phyloP scores from a whole-genome alignment of 441 rosid species.

The Pelargonium myrrhifolium region DNA sequence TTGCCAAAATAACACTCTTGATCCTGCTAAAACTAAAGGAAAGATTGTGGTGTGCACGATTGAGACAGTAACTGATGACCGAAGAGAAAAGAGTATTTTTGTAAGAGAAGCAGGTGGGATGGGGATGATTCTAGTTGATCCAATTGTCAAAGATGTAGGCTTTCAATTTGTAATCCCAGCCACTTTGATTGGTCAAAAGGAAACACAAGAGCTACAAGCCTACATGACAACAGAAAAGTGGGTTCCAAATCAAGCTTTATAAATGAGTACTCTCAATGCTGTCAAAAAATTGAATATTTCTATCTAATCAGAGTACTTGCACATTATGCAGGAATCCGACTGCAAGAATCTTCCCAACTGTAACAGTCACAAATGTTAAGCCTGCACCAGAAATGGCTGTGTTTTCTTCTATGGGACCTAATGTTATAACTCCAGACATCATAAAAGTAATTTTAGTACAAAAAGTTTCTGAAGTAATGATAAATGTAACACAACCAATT shows the following conservation, averaged over 20 bases:
- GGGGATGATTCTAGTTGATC: slow-evolving; percentile 40
- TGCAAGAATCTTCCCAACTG: slow-evolving; percentile 33
- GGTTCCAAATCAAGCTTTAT: slow-evolving; percentile 4
- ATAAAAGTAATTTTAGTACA: slow-evolving; percentile 28
- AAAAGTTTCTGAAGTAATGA: too few species aligned
- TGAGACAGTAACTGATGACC: slow-evolving; percentile 23
- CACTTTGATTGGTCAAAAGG: slow-evolving; percentile 31
- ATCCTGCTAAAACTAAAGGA: slow-evolving; percentile 32
- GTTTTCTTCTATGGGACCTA: slow-evolving; percentile 46
- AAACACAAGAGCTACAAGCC: slow-evolving; percentile 34
- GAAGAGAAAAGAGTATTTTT: slow-evolving; percentile 23
- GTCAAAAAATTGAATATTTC: neutral
- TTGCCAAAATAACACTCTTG: slow-evolving; percentile 40
- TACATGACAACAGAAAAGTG: slow-evolving; percentile 33
- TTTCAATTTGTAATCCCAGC: slow-evolving; percentile 35
- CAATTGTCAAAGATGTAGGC: slow-evolving; percentile 27
- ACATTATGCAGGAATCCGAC: slow-evolving; percentile 26
- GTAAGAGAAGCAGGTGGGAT: slow-evolving; percentile 38
- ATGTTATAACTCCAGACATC: slow-evolving; percentile 34
- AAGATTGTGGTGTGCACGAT: slow-evolving; percentile 38
- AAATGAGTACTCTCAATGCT: neutral
- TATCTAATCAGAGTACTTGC: neutral
- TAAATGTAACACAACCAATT: too few species aligned
- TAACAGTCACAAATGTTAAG: slow-evolving; percentile 27
- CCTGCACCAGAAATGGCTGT: slow-evolving; percentile 40